Conservation (phyloP, 2,329 filamentous ascomycete genomes). For the Pezicula rhizophila region DNA sequence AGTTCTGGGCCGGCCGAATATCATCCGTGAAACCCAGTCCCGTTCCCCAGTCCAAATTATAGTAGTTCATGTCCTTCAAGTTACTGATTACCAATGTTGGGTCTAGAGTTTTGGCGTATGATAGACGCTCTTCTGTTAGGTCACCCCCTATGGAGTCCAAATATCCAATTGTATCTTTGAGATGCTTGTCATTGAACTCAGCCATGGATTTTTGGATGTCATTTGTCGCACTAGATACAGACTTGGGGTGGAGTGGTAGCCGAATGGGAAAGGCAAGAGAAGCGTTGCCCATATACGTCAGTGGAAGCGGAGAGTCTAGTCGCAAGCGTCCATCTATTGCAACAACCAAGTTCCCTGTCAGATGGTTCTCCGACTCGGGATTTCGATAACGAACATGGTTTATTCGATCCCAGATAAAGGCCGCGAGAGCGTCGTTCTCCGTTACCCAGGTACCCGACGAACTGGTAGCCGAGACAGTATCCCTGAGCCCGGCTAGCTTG, state of each 20-base stretch:
- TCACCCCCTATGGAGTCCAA: not conserved
- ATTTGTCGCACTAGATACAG: not conserved
- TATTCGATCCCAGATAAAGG: not conserved
- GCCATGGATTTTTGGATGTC: not conserved
- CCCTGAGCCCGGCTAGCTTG: not conserved
- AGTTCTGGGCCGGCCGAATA: not conserved
- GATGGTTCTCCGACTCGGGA: not conserved
- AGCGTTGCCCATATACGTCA: not conserved
- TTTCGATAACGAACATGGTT: not conserved
- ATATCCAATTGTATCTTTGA: not conserved
- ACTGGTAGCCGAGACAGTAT: not conserved
- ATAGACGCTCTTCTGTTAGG: not conserved
- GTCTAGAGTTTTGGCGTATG: not conserved
- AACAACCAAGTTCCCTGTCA: not conserved
- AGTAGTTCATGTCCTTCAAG: not conserved
- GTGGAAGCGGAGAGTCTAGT: not conserved
- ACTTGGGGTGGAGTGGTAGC: not conserved
- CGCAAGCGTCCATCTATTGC: not conserved
- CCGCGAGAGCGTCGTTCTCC: not conserved
- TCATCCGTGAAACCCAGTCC: not conserved
- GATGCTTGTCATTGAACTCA: not conserved
- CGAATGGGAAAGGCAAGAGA: not conserved
- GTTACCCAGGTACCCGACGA: not conserved
- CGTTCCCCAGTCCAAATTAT: not conserved
- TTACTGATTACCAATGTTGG: not conserved